These are phyloP conservation scores for Podospora comata DNA, from an alignment of 495 filamentous ascomycete species.

Conservation along the genomic window DNA sequence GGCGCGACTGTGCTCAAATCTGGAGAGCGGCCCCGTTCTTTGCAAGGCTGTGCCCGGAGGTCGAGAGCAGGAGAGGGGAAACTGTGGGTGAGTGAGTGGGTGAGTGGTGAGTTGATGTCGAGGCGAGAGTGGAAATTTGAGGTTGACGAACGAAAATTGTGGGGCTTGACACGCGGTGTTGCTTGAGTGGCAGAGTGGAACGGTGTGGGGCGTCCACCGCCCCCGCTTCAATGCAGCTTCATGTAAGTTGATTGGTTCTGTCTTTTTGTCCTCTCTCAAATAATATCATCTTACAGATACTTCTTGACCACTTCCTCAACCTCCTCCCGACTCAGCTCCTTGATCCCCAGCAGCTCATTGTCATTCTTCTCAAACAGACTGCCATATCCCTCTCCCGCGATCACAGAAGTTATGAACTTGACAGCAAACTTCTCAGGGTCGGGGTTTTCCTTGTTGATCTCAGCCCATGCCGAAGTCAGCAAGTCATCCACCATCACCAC, in stretches of 20 bases:
- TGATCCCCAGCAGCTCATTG: constrained; percentile 14
- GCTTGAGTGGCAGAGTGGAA: not conserved
- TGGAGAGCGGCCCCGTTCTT: not conserved
- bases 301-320: not conserved
- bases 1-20: not conserved
- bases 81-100: no score
- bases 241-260: not conserved
- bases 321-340: constrained; percentile 14
- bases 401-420: constrained; percentile 5
- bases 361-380: constrained; percentile 4
- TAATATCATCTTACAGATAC: not conserved
- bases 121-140: not conserved
- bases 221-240: not conserved
- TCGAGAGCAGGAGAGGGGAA: not conserved
- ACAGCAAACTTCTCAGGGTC: not conserved
- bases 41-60: not conserved
- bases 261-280: not conserved
- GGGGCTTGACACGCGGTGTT: not conserved
- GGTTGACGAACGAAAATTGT: not conserved
- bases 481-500: not conserved
- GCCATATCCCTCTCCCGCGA: constrained; percentile 14
- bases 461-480: constrained; percentile 5
- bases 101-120: not conserved
- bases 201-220: no score
- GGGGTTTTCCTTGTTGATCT: constrained; percentile 10